These are phyloP conservation scores for Fonsecaea multimorphosa DNA, from an alignment of 2,329 filamentous ascomycete genomes.

Conservation along the genomic window DNA sequence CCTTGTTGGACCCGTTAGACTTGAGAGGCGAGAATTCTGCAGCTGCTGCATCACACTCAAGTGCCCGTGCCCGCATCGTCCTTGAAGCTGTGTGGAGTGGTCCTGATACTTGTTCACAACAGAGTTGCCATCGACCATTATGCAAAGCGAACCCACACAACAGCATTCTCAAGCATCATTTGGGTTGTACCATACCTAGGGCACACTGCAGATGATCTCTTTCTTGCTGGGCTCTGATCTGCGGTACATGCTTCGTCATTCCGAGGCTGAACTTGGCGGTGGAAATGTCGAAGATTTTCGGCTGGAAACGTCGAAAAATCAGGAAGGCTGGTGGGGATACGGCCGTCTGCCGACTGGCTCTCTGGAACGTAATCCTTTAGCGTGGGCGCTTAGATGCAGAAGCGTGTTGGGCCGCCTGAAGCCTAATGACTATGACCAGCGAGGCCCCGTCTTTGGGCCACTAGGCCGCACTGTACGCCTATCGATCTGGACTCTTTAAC, in stretches of 20 bases:
- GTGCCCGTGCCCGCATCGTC: background rate
- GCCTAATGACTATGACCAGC: conserved; percentile 6
- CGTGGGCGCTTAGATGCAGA: conserved; percentile 28
- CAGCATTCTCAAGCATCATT: background rate
- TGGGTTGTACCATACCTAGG: background rate
- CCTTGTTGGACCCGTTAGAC: background rate
- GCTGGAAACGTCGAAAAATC: conserved; percentile 25
- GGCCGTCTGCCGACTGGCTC: conserved; percentile 17
- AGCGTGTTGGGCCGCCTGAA: conserved; percentile 10
- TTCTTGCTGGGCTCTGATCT: background rate
- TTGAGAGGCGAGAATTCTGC: background rate
- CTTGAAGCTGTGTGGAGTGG: background rate
- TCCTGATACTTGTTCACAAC: background rate
- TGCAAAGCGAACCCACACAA: background rate
- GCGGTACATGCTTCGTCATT: background rate
- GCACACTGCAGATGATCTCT: background rate
- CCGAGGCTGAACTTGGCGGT: no score
- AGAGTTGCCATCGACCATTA: background rate
- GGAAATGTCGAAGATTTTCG: conserved; percentile 14
- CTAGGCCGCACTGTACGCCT: background rate
- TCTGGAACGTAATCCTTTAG: conserved; percentile 11
- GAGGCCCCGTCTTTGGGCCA: background rate
- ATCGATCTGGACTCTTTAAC: conserved; percentile 10
- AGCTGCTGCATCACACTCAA: background rate
- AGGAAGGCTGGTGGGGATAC: background rate